Evolutionary conservation across 176 grass and related monocot species (phyloP).

Genomic region (Bromus sterilis): DNA sequence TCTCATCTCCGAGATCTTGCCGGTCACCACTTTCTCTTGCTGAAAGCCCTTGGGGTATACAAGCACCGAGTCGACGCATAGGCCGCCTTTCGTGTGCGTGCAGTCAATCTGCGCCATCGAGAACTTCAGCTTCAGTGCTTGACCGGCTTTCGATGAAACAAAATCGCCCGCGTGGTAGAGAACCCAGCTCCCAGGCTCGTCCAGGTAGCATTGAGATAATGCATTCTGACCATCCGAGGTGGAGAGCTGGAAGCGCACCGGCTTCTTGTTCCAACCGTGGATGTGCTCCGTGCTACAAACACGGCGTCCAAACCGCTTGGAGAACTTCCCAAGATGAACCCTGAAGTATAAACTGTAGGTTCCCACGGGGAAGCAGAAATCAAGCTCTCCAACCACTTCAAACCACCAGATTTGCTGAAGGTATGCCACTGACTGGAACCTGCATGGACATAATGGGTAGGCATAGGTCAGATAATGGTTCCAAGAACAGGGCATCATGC

Average conservation of each 20-base stretch:
- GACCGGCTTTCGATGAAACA: conserved; percentile 30
- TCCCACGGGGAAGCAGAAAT: conserved; percentile 79
- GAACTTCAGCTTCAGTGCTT: conserved; percentile 71
- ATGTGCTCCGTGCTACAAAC: conserved; percentile 52
- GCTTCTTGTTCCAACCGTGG: conserved; percentile 87
- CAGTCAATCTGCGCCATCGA: conserved; percentile 93
- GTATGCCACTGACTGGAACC: conserved; percentile 76
- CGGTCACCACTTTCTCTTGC: conserved; percentile 30
- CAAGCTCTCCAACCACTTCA: conserved; percentile 78
- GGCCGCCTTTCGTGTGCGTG: conserved; percentile 84
- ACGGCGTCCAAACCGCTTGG: conserved; percentile 56
- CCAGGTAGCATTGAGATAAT: conserved; percentile 55
- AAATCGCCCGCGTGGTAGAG: conserved; percentile 78
- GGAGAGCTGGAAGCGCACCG: conserved; percentile 69
- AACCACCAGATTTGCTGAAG: conserved; percentile 98
- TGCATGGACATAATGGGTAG: conserved; percentile 14
- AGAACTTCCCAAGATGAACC: conserved; percentile 68
- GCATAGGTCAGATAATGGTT: neutral
- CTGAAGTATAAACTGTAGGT: conserved; percentile 79
- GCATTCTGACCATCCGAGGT: conserved; percentile 65
- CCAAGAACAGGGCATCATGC: neutral
- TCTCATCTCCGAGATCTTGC: conserved; percentile 23
- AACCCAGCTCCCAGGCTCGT: conserved; percentile 68
- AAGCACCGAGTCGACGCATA: conserved; percentile 69
- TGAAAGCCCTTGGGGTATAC: conserved; percentile 67